Evolutionary conservation across 208 protist genomes (phyloP).

Genomic region (Blastocrithidia nonstop): DNA sequence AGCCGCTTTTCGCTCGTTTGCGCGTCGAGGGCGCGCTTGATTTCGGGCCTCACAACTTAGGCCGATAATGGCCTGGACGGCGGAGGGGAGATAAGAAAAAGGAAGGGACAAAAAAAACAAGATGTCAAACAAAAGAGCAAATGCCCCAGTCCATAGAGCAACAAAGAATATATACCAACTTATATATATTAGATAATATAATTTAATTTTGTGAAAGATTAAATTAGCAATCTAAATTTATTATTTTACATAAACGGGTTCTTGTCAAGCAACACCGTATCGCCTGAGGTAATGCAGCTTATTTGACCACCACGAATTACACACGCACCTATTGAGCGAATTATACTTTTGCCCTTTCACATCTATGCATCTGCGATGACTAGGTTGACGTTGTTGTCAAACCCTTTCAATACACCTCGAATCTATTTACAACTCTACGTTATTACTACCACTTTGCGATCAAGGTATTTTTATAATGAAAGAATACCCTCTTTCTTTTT

Average conservation of each 20-base stretch:
- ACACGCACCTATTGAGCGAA: constrained; percentile 46
- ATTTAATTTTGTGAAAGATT: too few relatives aligned
- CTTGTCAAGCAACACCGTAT: constrained; percentile 17
- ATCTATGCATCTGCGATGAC: constrained; percentile 60
- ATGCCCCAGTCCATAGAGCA: too few relatives aligned
- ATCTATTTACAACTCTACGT: constrained; percentile 20
- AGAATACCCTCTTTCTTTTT: constrained; percentile 68
- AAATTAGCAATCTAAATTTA: too few relatives aligned
- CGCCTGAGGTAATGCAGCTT: constrained; percentile 38
- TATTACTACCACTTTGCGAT: constrained; percentile 46
- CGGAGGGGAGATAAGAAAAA: too few relatives aligned
- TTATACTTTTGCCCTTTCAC: constrained; percentile 18
- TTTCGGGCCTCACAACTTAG: too few relatives aligned
- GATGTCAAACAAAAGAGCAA: too few relatives aligned
- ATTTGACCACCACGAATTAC: constrained; percentile 52
- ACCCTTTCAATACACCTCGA: constrained; percentile 70
- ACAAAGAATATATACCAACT: too few relatives aligned
- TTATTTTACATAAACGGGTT: constrained; percentile 12
- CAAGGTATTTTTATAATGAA: constrained; percentile 56
- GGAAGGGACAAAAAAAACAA: too few relatives aligned
- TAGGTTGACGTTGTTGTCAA: constrained; percentile 75
- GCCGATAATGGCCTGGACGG: too few relatives aligned
- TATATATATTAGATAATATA: too few relatives aligned
- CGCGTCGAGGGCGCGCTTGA: too few relatives aligned
- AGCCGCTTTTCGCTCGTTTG: too few relatives aligned